Percentiles rank a stretch among this genome's conserved stretches.
phyloP scores from a whole-genome alignment of 2,329 filamentous ascomycete species.

The Colletotrichum destructivum region DNA sequence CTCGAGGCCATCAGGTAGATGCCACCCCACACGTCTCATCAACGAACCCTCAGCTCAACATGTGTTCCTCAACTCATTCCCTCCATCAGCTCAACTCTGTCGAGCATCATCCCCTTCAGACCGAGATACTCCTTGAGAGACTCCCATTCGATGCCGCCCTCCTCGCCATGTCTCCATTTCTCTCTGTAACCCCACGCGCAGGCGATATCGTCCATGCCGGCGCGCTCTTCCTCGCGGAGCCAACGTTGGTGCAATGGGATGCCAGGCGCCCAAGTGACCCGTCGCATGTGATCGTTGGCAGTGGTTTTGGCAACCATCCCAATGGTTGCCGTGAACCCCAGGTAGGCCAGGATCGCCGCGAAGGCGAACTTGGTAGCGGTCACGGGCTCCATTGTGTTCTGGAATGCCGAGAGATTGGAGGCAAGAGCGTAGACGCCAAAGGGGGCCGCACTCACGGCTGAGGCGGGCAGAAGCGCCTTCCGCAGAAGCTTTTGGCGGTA shows the following conservation, averaged over 20 bases:
- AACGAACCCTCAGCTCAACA: conserved; percentile 29
- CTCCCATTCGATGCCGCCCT: conserved; percentile 93
- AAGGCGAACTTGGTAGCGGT: conserved; percentile 85
- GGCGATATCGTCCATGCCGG: conserved; percentile 87
- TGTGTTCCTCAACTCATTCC: conserved; percentile 74
- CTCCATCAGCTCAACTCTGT: conserved; percentile 90
- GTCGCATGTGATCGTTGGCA: conserved; percentile 93
- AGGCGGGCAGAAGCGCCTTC: conserved; percentile 72
- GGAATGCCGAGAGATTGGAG: conserved; percentile 75
- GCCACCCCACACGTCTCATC: conserved; percentile 38
- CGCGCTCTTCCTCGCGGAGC: conserved; percentile 91
- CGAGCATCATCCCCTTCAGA: conserved; percentile 89
- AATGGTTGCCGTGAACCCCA: conserved; percentile 84
- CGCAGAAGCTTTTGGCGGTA: conserved; percentile 77
- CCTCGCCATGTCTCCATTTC: conserved; percentile 83
- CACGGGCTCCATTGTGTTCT: conserved; percentile 82
- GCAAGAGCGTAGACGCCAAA: conserved; percentile 80
- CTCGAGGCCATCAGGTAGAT: conserved; percentile 5
- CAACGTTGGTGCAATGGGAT: conserved; percentile 86
- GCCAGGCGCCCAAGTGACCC: conserved; percentile 91
- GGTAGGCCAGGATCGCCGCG: conserved; percentile 85
- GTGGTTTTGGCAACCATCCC: conserved; percentile 89
- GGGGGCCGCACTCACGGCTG: conserved; percentile 71
- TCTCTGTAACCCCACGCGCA: conserved; percentile 94
- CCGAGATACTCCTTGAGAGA: conserved; percentile 86